Base-by-base conservation (phyloP, 2,329 filamentous ascomycete species). In the Trichophyton rubrum region DNA sequence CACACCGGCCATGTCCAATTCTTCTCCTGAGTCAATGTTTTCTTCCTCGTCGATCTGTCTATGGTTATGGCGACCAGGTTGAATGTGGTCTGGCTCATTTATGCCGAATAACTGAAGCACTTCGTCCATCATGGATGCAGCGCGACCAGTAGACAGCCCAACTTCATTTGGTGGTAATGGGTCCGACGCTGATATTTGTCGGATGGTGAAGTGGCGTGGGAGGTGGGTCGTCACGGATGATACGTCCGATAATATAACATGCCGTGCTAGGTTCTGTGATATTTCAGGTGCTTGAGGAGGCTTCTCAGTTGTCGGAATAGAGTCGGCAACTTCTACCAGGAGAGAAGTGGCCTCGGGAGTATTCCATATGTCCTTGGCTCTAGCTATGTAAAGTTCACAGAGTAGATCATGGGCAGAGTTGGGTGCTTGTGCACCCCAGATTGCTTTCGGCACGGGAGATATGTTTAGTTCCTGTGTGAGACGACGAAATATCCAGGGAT, bases 351-450 rank as follows among this genome's bases (percentile, higher is more conserved):
- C 84, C 67, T 89, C 85, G 0, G 87, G 80, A 3, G 85, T 90
- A 69, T 90, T 90, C 91, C 91, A 96, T 2, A 95, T 76, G 66
- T 92, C 88, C 68, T 90, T 92, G 3, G 87, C 81, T 51, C 87
- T 83, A 61, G 83, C 79, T 30, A 89, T 80, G 69, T 96, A 96
- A 1, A 95, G 79, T 67, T 87, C 84, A 3, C 85, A 84, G 67
- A 89, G 82, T 41, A 96, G 81, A 60, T 82, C 79, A 65, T 90
- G 82, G 53, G 84, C 79, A 11, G 81, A 78, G 33, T 84, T 81
- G 0, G 85, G 80, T 3, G 88, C 83, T 67, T 84, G 80, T 63
- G 85, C 81, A 58, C 89, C 91, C 92, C 93, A 97, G 35, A 97
- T 82, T 0, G 85, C 82, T 38, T 85, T 85, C 1, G 93, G 91